These are phyloP conservation scores for Vitis labrusca DNA, from an alignment of 164 flowering plant genomes.

Conservation along the genomic window DNA sequence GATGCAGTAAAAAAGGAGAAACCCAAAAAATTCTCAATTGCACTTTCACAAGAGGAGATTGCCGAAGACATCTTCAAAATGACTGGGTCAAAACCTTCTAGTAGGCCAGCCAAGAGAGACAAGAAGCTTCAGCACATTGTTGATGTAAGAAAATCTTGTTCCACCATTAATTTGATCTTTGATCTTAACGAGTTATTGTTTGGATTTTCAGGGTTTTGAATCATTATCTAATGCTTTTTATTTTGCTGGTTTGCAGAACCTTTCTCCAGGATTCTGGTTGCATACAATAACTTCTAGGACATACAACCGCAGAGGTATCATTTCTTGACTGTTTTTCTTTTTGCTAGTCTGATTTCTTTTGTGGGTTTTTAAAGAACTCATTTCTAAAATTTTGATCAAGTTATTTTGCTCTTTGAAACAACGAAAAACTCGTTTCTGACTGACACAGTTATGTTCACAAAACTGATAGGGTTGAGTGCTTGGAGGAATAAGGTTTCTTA, in stretches of 20 bases:
- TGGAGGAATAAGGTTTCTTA: too few species aligned
- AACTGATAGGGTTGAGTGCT: too few species aligned
- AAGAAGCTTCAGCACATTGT: constrained; percentile 31
- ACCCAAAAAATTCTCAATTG: constrained; percentile 13
- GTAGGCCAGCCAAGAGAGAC: constrained; percentile 34
- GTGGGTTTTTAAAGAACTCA: neutral
- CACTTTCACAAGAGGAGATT: constrained; percentile 26
- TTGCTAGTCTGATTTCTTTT: neutral
- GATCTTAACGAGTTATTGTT: neutral
- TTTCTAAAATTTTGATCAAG: too few species aligned
- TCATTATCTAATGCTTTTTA: too few species aligned
- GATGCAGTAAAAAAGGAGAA: constrained; percentile 9
- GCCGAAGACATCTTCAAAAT: constrained; percentile 29
- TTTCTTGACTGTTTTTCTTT: neutral
- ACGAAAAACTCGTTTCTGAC: too few species aligned
- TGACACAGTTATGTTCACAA: too few species aligned
- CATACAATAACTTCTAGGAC: neutral
- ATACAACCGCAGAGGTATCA: constrained; percentile 8
- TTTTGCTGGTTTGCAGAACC: constrained; percentile 6
- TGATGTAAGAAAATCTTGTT: constrained; percentile 19
- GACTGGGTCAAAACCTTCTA: constrained; percentile 33
- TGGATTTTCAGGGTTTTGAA: neutral
- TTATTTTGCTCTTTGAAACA: too few species aligned
- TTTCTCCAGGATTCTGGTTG: constrained; percentile 21
- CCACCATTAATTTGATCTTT: neutral